These are phyloP conservation scores for Dothistroma pini DNA, from an alignment of 2,329 filamentous ascomycete genomes.

Conservation along the genomic window DNA sequence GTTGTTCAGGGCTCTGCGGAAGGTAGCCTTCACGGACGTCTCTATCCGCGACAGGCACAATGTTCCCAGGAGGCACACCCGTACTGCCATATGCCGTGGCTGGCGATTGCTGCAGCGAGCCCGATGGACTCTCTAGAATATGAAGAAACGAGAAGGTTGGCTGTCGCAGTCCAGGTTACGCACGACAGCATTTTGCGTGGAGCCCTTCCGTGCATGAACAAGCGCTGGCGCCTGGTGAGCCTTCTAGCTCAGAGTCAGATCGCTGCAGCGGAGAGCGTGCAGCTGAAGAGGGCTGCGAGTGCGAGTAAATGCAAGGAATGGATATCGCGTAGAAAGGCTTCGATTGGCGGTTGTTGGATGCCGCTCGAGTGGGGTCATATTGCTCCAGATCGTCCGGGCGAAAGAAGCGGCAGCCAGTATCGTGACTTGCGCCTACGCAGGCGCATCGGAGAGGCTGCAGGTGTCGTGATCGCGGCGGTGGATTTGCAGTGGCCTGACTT, in stretches of 20 bases:
- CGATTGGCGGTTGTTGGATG: slow-evolving; percentile 1
- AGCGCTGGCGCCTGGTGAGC: slow-evolving; percentile 13
- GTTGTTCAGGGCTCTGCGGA: slow-evolving; percentile 9
- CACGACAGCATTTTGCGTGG: slow-evolving; percentile 17
- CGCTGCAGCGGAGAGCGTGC: slow-evolving; percentile 4
- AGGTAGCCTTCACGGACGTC: background rate
- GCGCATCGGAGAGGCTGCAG: slow-evolving; percentile 8
- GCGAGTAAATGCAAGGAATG: slow-evolving; percentile 9
- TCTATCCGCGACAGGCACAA: background rate
- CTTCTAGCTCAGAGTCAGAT: slow-evolving; percentile 19
- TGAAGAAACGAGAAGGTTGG: slow-evolving; percentile 9
- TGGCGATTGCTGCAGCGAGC: slow-evolving; percentile 5
- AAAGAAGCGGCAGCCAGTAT: slow-evolving; percentile 16
- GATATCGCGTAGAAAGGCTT: slow-evolving; percentile 14
- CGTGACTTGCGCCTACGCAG: slow-evolving; percentile 16
- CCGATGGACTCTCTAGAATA: background rate
- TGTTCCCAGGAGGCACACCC: background rate
- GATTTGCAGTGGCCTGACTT: background rate
- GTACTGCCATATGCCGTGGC: background rate
- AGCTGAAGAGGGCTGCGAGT: slow-evolving; percentile 9
- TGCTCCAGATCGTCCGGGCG: slow-evolving; percentile 14
- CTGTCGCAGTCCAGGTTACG: slow-evolving; percentile 18
- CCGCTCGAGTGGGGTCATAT: background rate
- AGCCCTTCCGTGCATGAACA: slow-evolving; percentile 23
- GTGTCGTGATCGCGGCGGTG: background rate